Percentiles rank a stretch among this genome's conserved stretches.
Conservation (phyloP, 2,329 filamentous ascomycete genomes). For the Ophiocordyceps robertsii region DNA sequence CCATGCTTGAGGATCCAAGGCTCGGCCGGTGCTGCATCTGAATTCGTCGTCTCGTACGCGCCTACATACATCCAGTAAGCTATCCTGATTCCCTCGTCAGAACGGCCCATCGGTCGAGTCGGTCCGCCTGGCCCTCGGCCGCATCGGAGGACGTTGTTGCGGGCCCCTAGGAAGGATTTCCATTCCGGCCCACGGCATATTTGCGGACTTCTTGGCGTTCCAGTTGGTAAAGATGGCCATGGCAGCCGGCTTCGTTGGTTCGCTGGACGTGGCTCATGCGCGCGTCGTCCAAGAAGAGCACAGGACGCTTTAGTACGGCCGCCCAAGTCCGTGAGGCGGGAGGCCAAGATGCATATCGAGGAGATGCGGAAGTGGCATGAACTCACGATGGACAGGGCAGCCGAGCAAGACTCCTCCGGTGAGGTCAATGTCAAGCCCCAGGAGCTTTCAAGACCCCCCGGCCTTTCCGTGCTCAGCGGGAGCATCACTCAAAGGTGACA, state of each 20-base stretch:
- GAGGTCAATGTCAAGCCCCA: neutral
- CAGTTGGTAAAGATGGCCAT: slow-evolving; percentile 30
- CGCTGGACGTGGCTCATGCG: no score
- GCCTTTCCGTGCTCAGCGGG: no score
- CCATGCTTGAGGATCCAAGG: slow-evolving; percentile 13
- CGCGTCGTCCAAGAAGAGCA: no score
- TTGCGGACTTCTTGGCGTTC: slow-evolving; percentile 17
- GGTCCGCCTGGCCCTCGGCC: slow-evolving; percentile 31
- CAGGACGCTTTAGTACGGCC: no score
- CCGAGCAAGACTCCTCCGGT: no score
- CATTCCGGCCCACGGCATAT: slow-evolving; percentile 37
- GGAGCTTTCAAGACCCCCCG: neutral
- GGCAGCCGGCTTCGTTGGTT: slow-evolving; percentile 17
- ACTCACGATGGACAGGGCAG: no score
- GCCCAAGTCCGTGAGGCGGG: no score
- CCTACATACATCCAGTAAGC: slow-evolving; percentile 18
- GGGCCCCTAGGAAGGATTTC: slow-evolving; percentile 37
- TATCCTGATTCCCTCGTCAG: slow-evolving; percentile 52
- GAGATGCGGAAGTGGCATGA: no score
- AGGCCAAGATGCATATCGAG: no score
- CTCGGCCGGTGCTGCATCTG: no score
- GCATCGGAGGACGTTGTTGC: slow-evolving; percentile 38
- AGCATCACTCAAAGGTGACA: neutral
- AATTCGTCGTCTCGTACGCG: neutral
- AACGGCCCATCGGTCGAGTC: slow-evolving; percentile 39